These are phyloP conservation scores for Fusarium torreyae DNA, from an alignment of 2,329 filamentous ascomycete genomes.

Conservation along the genomic window DNA sequence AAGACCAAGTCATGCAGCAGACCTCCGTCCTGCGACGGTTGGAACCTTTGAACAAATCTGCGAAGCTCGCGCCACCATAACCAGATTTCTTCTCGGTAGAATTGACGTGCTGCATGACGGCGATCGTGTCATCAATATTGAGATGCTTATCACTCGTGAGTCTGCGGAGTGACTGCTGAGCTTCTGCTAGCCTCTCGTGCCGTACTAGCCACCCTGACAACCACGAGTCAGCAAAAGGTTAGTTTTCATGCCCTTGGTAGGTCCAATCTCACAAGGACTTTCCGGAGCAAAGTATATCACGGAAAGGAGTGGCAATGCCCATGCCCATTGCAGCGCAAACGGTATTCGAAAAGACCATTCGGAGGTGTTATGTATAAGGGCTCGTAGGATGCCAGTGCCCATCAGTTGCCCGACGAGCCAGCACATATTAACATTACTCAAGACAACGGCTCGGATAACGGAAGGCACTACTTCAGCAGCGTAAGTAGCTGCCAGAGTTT, in stretches of 20 bases:
- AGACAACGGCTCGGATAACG: slow-evolving; percentile 52
- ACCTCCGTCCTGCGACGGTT: slow-evolving; percentile 47
- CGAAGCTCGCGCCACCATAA: slow-evolving; percentile 48
- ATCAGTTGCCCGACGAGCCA: slow-evolving; percentile 59
- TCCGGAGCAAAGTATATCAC: slow-evolving; percentile 56
- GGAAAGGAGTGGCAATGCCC: slow-evolving; percentile 54
- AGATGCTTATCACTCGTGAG: slow-evolving; percentile 47
- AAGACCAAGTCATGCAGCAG: slow-evolving; percentile 40
- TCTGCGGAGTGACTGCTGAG: slow-evolving; percentile 49
- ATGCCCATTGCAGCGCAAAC: slow-evolving; percentile 59
- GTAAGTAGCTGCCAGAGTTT: slow-evolving; percentile 56
- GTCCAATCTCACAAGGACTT: slow-evolving; percentile 45
- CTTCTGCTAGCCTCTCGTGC: slow-evolving; percentile 50
- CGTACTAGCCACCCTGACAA: slow-evolving; percentile 54
- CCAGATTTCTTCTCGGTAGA: slow-evolving; percentile 57
- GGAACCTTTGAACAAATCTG: slow-evolving; percentile 25
- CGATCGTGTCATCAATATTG: slow-evolving; percentile 60
- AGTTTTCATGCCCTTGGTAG: no score
- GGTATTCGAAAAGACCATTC: slow-evolving; percentile 44
- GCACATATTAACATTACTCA: slow-evolving; percentile 58
- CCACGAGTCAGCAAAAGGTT: no score
- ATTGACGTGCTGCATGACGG: slow-evolving; percentile 57
- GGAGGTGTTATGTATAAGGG: no score
- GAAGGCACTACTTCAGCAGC: slow-evolving; percentile 55
- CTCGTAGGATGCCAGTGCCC: slow-evolving; percentile 48